These are phyloP conservation scores for Berkeleyomyces rouxiae DNA, from an alignment of 2,329 filamentous ascomycete genomes.

Conservation along the genomic window DNA sequence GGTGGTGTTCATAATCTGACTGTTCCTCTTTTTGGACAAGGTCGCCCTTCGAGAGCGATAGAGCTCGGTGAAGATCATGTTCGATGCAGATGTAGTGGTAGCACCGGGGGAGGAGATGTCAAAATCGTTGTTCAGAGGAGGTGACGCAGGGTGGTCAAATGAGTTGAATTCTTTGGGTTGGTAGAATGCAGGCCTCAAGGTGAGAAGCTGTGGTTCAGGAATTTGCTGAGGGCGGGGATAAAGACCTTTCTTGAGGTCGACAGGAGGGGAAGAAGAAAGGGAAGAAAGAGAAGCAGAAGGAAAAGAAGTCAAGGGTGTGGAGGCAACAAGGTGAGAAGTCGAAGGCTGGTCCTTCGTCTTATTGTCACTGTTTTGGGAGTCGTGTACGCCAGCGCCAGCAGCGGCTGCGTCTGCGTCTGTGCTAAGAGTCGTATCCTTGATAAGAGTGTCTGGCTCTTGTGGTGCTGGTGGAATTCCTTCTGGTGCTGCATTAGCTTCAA, in stretches of 20 bases:
- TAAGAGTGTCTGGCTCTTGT: not conserved
- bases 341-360: conserved; percentile 5
- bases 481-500: not conserved
- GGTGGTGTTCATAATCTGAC: conserved; percentile 15
- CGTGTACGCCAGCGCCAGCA: not conserved
- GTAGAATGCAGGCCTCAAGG: conserved; percentile 7
- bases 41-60: conserved; percentile 40
- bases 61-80: conserved; percentile 43
- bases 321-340: conserved; percentile 4
- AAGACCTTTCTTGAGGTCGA: conserved; percentile 10
- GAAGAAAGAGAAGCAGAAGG: conserved; percentile 14
- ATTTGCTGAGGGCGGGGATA: conserved; percentile 8
- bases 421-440: conserved; percentile 1
- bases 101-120: conserved; percentile 5
- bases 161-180: conserved; percentile 13
- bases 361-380: conserved; percentile 8
- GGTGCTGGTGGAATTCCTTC: conserved; percentile 2
- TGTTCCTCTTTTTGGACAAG: conserved; percentile 25
- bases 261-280: conserved; percentile 2
- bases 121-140: conserved; percentile 4
- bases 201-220: conserved; percentile 8
- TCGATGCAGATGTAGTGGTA: conserved; percentile 15
- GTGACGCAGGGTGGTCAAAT: conserved; percentile 7
- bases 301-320: conserved; percentile 15
- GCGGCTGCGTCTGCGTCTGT: conserved; percentile 5